These are phyloP conservation scores for Balansia obtecta DNA, from an alignment of 2,329 filamentous ascomycete species.

Conservation along the genomic window DNA sequence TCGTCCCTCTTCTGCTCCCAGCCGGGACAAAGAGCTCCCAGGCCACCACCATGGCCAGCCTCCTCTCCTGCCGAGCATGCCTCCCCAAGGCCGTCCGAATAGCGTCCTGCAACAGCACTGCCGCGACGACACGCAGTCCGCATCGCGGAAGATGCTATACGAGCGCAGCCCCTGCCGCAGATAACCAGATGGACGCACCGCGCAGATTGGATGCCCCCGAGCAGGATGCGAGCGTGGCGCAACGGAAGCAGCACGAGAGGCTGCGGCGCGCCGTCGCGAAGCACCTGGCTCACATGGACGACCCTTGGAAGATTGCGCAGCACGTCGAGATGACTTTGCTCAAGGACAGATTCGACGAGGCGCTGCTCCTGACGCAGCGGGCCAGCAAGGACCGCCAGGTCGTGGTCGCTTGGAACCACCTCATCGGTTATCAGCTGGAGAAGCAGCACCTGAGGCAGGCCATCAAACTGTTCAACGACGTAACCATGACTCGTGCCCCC, in stretches of 20 bases:
- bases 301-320: slow-evolving; percentile 61
- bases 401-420: slow-evolving; percentile 75
- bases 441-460: slow-evolving; percentile 49
- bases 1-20: neutral
- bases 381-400: slow-evolving; percentile 55
- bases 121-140: slow-evolving; percentile 6
- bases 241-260: slow-evolving; percentile 14
- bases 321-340: slow-evolving; percentile 50
- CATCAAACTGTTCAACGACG: slow-evolving; percentile 81
- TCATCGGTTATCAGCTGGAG: slow-evolving; percentile 60
- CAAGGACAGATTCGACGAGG: slow-evolving; percentile 50
- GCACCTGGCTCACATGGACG: slow-evolving; percentile 51
- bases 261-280: slow-evolving; percentile 30
- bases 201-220: slow-evolving; percentile 11
- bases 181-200: slow-evolving; percentile 12
- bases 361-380: slow-evolving; percentile 52
- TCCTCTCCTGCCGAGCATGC: slow-evolving; percentile 16
- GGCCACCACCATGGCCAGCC: slow-evolving; percentile 13
- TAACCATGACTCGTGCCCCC: slow-evolving; percentile 22
- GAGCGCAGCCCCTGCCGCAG: slow-evolving; percentile 2
- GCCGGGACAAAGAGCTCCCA: neutral
- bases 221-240: slow-evolving; percentile 4
- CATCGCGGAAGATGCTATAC: slow-evolving; percentile 8
- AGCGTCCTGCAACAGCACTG: slow-evolving; percentile 3
- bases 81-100: slow-evolving; percentile 15